Base-by-base conservation (phyloP, 2,329 filamentous ascomycete species). In the Aureobasidium subglaciale region DNA sequence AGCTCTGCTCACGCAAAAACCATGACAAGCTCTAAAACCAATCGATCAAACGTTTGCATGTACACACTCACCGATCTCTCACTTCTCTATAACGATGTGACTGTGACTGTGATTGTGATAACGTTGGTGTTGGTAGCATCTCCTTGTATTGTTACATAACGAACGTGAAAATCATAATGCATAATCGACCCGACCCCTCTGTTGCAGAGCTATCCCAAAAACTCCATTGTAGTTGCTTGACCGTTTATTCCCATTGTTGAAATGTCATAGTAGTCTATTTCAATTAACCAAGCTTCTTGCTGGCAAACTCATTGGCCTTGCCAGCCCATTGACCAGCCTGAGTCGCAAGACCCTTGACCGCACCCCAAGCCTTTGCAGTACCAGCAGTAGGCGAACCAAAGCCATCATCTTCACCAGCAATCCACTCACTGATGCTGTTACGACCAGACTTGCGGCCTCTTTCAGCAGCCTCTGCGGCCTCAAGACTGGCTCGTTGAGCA, bases 261-360 rank as follows among this genome's bases (percentile, higher is more conserved):
- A n/a, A n/a, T n/a, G n/a, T n/a, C n/a, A n/a, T n/a, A n/a, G n/a
- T n/a, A n/a, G n/a, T n/a, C n/a, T n/a, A n/a, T n/a, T n/a, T n/a
- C n/a, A n/a, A 29, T 35, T 27, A 50, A 38, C 46, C 46, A 6
- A 50, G 29, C 32, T 50, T 50, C 46, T 50, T 50, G 22, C 46
- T 50, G 5, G 46, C 46, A 37, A 37, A 37, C 22, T 50, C 46
- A 10, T 50, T 50, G 32, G 46, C 46, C 40, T 43, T 43, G 24
- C 8, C 16, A 24, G 40, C 40, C 40, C 24, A 29, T 5, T 50
- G 32, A 24, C 46, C 73, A 18, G 71, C 73, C 46, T 59, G 66
- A 35, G 63, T 64, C 56, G 72, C 65, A 72, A 74, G 77, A 7
- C 67, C 67, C 62, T 71, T 75, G 1, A 74, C 71, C 4, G 65